Conservation (phyloP, 805 yeast species). For the Pichia pseudocactophila region DNA sequence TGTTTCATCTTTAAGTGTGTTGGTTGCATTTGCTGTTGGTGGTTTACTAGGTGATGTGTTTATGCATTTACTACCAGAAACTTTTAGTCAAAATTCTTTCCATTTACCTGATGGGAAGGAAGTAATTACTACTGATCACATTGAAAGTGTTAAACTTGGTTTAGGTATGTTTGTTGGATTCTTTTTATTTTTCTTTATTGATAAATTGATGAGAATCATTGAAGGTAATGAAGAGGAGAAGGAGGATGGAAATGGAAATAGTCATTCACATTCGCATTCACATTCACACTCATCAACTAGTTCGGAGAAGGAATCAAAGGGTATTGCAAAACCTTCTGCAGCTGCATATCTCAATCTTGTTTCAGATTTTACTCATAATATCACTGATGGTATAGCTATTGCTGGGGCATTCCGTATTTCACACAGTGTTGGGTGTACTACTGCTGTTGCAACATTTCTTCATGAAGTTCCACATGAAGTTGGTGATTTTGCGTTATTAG, state of each 20-base stretch:
- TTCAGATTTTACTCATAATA: slow-evolving; percentile 66
- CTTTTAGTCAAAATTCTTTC: slow-evolving; percentile 44
- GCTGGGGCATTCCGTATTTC: slow-evolving; percentile 61
- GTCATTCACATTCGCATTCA: slow-evolving; percentile 24
- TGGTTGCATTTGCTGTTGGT: slow-evolving; percentile 70
- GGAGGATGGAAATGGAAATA: no score
- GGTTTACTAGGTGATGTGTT: slow-evolving; percentile 70
- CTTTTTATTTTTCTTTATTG: slow-evolving; percentile 49
- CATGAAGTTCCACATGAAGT: slow-evolving; percentile 80
- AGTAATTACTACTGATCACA: slow-evolving; percentile 41
- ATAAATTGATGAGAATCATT: slow-evolving; percentile 47
- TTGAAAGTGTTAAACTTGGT: slow-evolving; percentile 41
- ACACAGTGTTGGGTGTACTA: slow-evolving; percentile 53
- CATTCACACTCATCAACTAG: background rate
- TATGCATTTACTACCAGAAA: slow-evolving; percentile 62
- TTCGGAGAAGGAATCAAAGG: slow-evolving; percentile 16
- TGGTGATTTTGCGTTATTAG: slow-evolving; percentile 68
- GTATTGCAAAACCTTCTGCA: slow-evolving; percentile 29
- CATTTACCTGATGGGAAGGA: slow-evolving; percentile 24
- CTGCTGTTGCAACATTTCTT: slow-evolving; percentile 61
- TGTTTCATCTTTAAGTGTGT: slow-evolving; percentile 39
- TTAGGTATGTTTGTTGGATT: slow-evolving; percentile 54
- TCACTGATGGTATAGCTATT: slow-evolving; percentile 71
- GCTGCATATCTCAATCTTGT: slow-evolving; percentile 59
- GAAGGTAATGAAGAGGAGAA: slow-evolving; percentile 23